Evolutionary conservation across 2,329 filamentous ascomycete species (phyloP).

Genomic region (Hortaea werneckii): DNA sequence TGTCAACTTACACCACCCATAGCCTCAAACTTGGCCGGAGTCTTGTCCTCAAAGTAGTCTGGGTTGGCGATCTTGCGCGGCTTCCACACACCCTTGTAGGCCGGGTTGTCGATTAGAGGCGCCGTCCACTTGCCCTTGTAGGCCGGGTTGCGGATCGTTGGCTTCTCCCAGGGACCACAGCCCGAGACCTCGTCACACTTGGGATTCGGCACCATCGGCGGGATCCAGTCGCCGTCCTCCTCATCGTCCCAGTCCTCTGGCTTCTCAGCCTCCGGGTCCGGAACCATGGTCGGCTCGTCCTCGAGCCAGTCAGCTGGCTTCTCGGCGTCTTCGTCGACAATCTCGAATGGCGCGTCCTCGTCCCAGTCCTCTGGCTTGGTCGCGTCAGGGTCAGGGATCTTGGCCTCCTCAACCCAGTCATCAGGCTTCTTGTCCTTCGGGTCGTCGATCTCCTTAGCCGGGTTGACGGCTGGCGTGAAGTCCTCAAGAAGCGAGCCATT

Average conservation of each 20-base stretch:
- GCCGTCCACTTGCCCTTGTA: constrained; percentile 99
- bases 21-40: constrained; percentile 89
- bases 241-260: constrained; percentile 99
- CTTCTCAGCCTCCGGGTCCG: constrained; percentile 93
- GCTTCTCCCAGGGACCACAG: constrained; percentile 85
- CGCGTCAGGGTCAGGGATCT: constrained; percentile 84
- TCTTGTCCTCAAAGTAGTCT: constrained; percentile 93
- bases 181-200: constrained; percentile 91
- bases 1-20: constrained; percentile 76
- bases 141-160: constrained; percentile 84
- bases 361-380: constrained; percentile 98
- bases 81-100: constrained; percentile 92
- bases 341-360: constrained; percentile 93
- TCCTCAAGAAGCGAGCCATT: constrained; percentile 87
- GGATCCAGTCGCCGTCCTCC: constrained; percentile 95
- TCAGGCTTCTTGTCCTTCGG: constrained; percentile 86
- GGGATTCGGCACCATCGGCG: constrained; percentile 85
- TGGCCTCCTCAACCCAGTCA: constrained; percentile 88
- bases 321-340: constrained; percentile 83
- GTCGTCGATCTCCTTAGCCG: constrained; percentile 88
- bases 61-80: constrained; percentile 97
- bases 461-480: constrained; percentile 90
- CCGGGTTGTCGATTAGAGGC: constrained; percentile 89
- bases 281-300: constrained; percentile 68
- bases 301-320: constrained; percentile 96